Conservation (phyloP, 495 filamentous ascomycete genomes). For the Pyrenula massariospora region DNA sequence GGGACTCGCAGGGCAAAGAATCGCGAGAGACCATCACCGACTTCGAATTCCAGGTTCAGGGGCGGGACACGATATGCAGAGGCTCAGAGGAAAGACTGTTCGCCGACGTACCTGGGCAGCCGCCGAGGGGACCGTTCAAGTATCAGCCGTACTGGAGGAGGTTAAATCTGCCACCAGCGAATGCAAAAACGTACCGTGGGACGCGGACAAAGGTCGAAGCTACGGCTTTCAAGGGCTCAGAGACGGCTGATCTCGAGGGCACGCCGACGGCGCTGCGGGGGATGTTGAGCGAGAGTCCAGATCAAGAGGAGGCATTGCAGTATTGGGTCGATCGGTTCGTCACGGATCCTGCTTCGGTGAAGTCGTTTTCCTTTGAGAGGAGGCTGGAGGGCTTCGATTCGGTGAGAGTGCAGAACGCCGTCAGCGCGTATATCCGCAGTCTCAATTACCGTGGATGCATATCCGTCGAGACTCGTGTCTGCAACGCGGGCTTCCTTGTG, state of each 20-base stretch:
- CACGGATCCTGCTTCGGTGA: conserved; percentile 23
- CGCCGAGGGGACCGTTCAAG: background rate
- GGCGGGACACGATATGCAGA: conserved; percentile 20
- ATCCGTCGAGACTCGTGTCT: conserved; percentile 8
- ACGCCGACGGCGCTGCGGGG: background rate
- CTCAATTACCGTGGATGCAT: conserved; percentile 30
- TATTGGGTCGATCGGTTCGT: conserved; percentile 32
- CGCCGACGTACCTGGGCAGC: conserved; percentile 19
- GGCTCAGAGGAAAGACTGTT: conserved; percentile 17
- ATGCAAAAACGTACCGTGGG: background rate
- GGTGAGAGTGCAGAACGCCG: conserved; percentile 15
- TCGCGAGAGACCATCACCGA: conserved; percentile 19
- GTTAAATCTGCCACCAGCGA: background rate
- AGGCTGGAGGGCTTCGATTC: conserved; percentile 22
- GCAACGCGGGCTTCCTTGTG: conserved; percentile 21
- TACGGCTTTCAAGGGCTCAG: background rate
- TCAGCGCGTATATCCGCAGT: conserved; percentile 26
- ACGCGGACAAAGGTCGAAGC: background rate
- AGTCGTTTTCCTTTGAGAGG: conserved; percentile 32
- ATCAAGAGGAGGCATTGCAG: conserved; percentile 11
- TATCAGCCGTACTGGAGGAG: background rate
- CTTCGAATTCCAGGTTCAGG: conserved; percentile 27
- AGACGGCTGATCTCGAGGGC: background rate
- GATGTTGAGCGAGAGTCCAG: conserved; percentile 2
- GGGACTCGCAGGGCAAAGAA: conserved; percentile 13